These are phyloP conservation scores for Prunus dulcis DNA, from an alignment of 306 rosid species.

Conservation along the genomic window DNA sequence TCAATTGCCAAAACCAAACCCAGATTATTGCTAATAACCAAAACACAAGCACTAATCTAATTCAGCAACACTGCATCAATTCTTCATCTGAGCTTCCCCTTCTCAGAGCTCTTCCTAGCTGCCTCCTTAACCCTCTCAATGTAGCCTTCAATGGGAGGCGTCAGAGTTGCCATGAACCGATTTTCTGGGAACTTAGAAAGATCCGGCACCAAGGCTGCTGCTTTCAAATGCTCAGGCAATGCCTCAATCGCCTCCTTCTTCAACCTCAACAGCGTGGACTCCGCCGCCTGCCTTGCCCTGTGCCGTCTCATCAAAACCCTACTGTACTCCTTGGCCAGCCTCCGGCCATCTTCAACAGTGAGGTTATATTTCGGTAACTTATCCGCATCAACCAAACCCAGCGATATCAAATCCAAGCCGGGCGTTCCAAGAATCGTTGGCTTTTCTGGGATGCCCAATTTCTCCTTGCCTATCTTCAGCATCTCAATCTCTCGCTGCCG, in stretches of 20 bases:
- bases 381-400: constrained; percentile 83
- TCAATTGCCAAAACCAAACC: background rate
- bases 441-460: constrained; percentile 45
- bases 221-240: constrained; percentile 63
- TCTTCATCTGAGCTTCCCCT: constrained; percentile 58
- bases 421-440: constrained; percentile 69
- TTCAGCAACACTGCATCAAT: background rate
- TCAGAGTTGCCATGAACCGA: constrained; percentile 79
- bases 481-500: constrained; percentile 68
- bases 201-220: constrained; percentile 84
- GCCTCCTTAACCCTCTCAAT: constrained; percentile 79
- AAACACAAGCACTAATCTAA: constrained; percentile 5
- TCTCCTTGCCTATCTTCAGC: constrained; percentile 41
- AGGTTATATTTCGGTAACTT: constrained; percentile 66
- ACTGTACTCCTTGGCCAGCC: constrained; percentile 90
- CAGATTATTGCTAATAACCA: constrained; percentile 4
- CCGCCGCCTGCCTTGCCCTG: constrained; percentile 80
- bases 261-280: constrained; percentile 51
- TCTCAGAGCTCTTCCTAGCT: constrained; percentile 61
- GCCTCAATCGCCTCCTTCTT: constrained; percentile 87
- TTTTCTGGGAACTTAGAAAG: constrained; percentile 63
- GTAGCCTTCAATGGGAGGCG: constrained; percentile 78
- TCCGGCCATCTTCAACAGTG: constrained; percentile 71
- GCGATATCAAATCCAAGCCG: constrained; percentile 61
- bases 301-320: constrained; percentile 76